These are phyloP conservation scores for Microsporum canis DNA, from an alignment of 2,329 filamentous ascomycete species.

Conservation along the genomic window DNA sequence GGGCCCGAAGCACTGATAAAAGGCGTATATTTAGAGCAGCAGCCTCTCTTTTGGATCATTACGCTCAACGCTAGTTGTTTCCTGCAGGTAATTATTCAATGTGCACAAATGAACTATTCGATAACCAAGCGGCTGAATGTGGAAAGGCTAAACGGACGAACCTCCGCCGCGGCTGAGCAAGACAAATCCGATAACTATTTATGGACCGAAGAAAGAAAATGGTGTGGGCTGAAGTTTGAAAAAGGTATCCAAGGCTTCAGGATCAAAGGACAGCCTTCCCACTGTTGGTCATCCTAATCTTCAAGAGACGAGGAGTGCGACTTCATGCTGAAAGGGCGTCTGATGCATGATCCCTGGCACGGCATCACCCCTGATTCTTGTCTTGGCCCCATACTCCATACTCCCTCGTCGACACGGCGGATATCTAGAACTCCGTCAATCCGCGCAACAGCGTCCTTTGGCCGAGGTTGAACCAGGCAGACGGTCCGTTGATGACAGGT, in stretches of 20 bases:
- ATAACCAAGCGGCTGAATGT: background rate
- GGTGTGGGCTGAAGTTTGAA: too few relatives aligned
- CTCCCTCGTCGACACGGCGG: background rate
- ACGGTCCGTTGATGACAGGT: too few relatives aligned
- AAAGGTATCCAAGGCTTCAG: too few relatives aligned
- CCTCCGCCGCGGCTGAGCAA: background rate
- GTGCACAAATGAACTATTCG: background rate
- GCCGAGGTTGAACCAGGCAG: background rate
- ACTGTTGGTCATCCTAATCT: too few relatives aligned
- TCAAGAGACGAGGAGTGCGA: background rate
- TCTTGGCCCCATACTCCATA: background rate
- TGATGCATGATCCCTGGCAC: background rate
- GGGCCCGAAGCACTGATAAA: background rate
- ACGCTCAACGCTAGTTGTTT: background rate
- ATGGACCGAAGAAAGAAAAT: background rate
- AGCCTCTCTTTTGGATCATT: background rate
- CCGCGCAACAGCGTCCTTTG: background rate
- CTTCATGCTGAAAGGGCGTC: too few relatives aligned
- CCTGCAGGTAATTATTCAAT: background rate
- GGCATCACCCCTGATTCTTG: background rate
- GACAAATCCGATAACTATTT: background rate
- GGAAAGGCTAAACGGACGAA: background rate
- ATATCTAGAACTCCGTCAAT: background rate
- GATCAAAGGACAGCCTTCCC: too few relatives aligned
- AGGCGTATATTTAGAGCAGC: background rate